Conservation (phyloP, 2,329 filamentous ascomycete genomes). For the Pezicula neosporulosa region DNA sequence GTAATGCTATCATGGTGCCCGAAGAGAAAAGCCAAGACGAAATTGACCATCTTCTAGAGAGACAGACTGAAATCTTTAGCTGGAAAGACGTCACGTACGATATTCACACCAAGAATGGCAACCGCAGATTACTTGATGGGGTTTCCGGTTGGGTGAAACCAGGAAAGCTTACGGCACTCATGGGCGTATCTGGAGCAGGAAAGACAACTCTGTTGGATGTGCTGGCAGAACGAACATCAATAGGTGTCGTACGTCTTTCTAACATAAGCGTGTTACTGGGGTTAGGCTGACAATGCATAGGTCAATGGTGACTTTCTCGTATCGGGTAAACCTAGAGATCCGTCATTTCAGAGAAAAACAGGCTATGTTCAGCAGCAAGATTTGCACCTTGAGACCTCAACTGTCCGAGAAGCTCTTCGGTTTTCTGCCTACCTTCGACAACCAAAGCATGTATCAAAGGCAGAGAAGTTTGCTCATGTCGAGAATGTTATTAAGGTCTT, state of each 20-base stretch:
- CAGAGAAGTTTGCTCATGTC: conserved; percentile 84
- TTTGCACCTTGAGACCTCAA: conserved; percentile 79
- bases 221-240: conserved; percentile 74
- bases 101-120: conserved; percentile 65
- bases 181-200: conserved; percentile 69
- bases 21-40: conserved; percentile 10
- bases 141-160: conserved; percentile 72
- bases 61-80: conserved; percentile 27
- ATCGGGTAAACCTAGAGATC: conserved; percentile 26
- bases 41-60: conserved; percentile 17
- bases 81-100: conserved; percentile 61
- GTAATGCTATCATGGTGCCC: too few relatives aligned
- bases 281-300: too few relatives aligned
- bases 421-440: conserved; percentile 88
- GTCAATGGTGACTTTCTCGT: conserved; percentile 75
- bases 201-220: conserved; percentile 86
- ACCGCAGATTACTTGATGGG: conserved; percentile 64
- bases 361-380: conserved; percentile 95
- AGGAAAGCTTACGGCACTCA: conserved; percentile 65
- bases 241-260: too few relatives aligned
- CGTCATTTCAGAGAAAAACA: conserved; percentile 86
- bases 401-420: conserved; percentile 78
- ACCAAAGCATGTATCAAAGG: conserved; percentile 64
- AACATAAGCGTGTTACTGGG: too few relatives aligned
- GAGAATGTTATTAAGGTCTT: conserved; percentile 88